phyloP scores from a whole-genome alignment of 306 rosid species.

The Senna siamea region DNA sequence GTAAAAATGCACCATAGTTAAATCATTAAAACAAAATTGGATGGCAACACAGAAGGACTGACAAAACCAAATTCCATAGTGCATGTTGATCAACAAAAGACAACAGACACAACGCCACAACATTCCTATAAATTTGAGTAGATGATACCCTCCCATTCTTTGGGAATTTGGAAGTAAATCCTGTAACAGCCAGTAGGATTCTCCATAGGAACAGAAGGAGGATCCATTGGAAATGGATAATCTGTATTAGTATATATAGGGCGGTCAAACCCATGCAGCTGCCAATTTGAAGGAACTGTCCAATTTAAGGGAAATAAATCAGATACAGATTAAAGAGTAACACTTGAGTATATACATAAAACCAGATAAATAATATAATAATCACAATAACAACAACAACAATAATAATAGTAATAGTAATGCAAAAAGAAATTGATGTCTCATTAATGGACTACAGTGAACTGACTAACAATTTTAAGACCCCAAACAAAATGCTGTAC shows the following conservation, averaged over 20 bases:
- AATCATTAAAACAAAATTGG: slow-evolving; percentile 7
- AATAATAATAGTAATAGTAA: neutral
- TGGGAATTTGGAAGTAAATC: slow-evolving; percentile 65
- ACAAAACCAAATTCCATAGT: neutral
- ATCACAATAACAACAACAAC: neutral
- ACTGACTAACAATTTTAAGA: neutral
- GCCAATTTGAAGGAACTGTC: slow-evolving; percentile 99
- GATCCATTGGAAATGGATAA: slow-evolving; percentile 88
- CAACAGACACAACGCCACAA: slow-evolving; percentile 2
- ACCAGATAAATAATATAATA: neutral
- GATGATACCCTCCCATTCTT: slow-evolving; percentile 87
- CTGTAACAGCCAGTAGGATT: slow-evolving; percentile 98
- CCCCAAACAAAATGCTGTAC: neutral
- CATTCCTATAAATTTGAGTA: slow-evolving; percentile 5
- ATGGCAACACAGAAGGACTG: slow-evolving; percentile 18
- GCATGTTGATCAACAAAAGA: slow-evolving; percentile 25
- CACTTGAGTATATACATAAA: slow-evolving; percentile 15
- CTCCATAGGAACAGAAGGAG: slow-evolving; percentile 69
- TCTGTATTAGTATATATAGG: slow-evolving; percentile 83
- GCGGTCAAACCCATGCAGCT: slow-evolving; percentile 84
- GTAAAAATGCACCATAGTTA: slow-evolving; percentile 14
- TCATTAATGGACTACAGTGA: slow-evolving; percentile 2
- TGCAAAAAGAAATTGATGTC: neutral
- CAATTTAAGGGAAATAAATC: slow-evolving; percentile 41
- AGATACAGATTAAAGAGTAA: slow-evolving; percentile 34